Conservation (phyloP, 106 monocot genomes). For the Apostasia shenzhenica region DNA sequence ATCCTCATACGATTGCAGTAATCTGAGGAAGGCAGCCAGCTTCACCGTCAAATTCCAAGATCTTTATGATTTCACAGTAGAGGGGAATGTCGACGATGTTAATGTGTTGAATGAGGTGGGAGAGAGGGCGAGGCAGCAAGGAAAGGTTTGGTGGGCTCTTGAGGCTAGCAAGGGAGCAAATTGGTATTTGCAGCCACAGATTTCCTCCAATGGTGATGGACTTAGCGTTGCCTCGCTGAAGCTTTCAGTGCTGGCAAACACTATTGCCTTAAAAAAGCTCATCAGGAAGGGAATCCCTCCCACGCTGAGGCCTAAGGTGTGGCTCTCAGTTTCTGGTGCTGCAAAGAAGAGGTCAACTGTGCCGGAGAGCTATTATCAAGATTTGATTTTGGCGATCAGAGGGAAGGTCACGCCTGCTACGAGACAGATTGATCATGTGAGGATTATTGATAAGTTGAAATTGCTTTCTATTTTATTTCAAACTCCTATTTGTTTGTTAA, state of each 20-base stretch:
- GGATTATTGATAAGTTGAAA: conserved; percentile 14
- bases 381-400: conserved; percentile 65
- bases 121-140: conserved; percentile 82
- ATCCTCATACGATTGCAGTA: conserved; percentile 7
- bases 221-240: conserved; percentile 54
- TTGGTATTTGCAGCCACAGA: conserved; percentile 76
- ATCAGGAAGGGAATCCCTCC: conserved; percentile 89
- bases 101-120: conserved; percentile 97
- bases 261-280: conserved; percentile 60
- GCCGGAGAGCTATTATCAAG: conserved; percentile 92
- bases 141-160: conserved; percentile 79
- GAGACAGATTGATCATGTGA: conserved; percentile 89
- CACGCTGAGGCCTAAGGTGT: conserved; percentile 66
- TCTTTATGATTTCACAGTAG: conserved; percentile 83
- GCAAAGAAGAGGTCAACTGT: conserved; percentile 88
- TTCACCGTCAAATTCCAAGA: conserved; percentile 91
- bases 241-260: conserved; percentile 55
- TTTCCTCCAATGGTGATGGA: conserved; percentile 56
- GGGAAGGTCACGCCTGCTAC: conserved; percentile 89
- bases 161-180: conserved; percentile 87
- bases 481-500: too few species aligned
- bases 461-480: neutral
- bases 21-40: conserved; percentile 16
- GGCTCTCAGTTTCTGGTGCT: conserved; percentile 83
- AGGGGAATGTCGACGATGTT: conserved; percentile 87